Percentiles rank a stretch among this genome's conserved stretches.
phyloP scores from a whole-genome alignment of 306 rosid genomes.

The Prunus mume region DNA sequence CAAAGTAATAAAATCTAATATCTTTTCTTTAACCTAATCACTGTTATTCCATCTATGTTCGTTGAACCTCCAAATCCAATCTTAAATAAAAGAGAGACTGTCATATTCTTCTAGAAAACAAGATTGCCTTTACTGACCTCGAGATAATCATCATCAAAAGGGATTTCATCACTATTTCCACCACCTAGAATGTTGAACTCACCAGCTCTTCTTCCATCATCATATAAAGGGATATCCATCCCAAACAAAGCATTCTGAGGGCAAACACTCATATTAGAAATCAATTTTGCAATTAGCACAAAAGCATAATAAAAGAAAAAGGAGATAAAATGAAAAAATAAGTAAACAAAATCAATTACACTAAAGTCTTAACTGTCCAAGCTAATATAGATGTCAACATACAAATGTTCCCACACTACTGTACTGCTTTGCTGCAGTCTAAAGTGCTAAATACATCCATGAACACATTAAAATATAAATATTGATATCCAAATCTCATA shows the following conservation, averaged over 20 bases:
- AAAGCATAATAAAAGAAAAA: background rate
- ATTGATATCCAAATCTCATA: background rate
- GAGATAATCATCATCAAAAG: slow-evolving; percentile 57
- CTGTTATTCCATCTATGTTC: background rate
- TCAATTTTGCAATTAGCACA: slow-evolving; percentile 4
- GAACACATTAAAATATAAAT: background rate
- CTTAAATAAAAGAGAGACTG: background rate
- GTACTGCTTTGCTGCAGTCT: background rate
- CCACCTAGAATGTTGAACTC: slow-evolving; percentile 41
- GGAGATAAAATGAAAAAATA: background rate
- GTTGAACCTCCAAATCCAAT: background rate
- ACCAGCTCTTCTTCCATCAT: slow-evolving; percentile 45
- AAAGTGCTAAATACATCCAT: background rate
- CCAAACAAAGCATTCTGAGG: slow-evolving; percentile 79
- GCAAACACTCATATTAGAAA: slow-evolving; percentile 25
- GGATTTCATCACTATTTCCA: slow-evolving; percentile 39
- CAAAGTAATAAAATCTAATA: background rate
- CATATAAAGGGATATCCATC: slow-evolving; percentile 73
- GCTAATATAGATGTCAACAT: background rate
- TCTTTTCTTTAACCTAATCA: background rate
- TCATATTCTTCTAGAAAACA: slow-evolving; percentile 10
- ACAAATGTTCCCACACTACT: background rate
- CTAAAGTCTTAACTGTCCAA: background rate
- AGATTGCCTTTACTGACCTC: slow-evolving; percentile 52
- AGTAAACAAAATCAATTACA: background rate